Percentiles rank a stretch among this genome's conserved stretches.
Conservation (phyloP, 106 monocot genomes). For the Ottelia alismoides region DNA sequence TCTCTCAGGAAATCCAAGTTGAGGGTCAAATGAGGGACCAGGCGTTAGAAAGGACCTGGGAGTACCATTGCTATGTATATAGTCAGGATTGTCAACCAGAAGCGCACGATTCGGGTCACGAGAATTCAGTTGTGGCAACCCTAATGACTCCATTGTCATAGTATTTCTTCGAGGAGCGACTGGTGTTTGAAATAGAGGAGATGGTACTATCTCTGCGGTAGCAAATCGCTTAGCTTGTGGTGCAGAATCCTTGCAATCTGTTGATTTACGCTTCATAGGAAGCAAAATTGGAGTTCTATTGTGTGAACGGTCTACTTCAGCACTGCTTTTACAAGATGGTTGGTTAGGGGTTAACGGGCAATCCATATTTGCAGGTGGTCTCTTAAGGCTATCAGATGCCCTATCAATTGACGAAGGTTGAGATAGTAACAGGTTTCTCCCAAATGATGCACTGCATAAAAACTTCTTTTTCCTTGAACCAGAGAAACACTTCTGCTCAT, state of each 20-base stretch:
- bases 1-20: constrained; percentile 43
- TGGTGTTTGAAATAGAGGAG: constrained; percentile 40
- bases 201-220: constrained; percentile 24
- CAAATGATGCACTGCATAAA: constrained; percentile 30
- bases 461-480: constrained; percentile 41
- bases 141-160: constrained; percentile 8
- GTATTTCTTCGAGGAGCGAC: constrained; percentile 18
- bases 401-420: constrained; percentile 14
- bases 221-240: constrained; percentile 44
- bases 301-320: constrained; percentile 19
- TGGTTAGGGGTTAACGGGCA: constrained; percentile 10
- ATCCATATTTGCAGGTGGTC: constrained; percentile 5
- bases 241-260: constrained; percentile 43
- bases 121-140: constrained; percentile 8
- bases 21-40: constrained; percentile 22
- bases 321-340: constrained; percentile 12
- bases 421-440: constrained; percentile 13
- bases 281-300: constrained; percentile 56
- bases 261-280: constrained; percentile 73
- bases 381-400: constrained; percentile 12
- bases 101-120: constrained; percentile 18
- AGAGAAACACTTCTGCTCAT: constrained; percentile 27
- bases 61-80: constrained; percentile 18
- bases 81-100: constrained; percentile 28
- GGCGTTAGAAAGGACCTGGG: constrained; percentile 24